phyloP scores from a whole-genome alignment of 2,329 filamentous ascomycete genomes.

The Pseudogymnoascus sp. region DNA sequence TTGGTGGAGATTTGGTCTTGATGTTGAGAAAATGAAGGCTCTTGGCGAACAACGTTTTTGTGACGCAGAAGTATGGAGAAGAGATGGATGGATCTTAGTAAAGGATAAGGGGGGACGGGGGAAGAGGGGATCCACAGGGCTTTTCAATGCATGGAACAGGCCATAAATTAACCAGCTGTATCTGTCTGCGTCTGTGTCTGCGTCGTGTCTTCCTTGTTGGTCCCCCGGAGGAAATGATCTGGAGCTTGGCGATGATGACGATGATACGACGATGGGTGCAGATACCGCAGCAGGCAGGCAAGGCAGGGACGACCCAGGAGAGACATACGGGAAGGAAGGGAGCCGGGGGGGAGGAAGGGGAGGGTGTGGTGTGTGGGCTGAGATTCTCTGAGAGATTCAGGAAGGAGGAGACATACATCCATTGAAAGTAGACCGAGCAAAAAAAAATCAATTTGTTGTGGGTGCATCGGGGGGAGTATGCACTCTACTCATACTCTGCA shows the following conservation, averaged over 20 bases:
- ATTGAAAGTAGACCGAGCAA: not conserved
- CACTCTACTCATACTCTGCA: not conserved
- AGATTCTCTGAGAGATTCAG: not conserved
- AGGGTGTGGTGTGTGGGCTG: not conserved
- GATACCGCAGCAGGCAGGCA: not conserved
- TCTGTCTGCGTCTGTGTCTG: not conserved
- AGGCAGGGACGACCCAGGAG: not conserved
- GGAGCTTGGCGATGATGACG: constrained; percentile 3
- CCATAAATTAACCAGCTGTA: constrained; percentile 3
- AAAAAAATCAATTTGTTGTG: not conserved
- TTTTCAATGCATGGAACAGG: constrained; percentile 1
- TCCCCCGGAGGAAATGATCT: not conserved
- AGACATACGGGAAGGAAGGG: not conserved
- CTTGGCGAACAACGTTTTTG: not conserved
- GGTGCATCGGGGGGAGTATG: not conserved
- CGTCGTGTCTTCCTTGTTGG: not conserved
- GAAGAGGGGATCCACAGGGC: not conserved
- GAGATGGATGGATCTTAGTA: not conserved
- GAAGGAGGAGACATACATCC: not conserved
- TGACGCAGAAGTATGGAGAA: constrained; percentile 2
- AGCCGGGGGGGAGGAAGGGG: not conserved
- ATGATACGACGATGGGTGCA: not conserved
- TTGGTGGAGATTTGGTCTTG: not conserved
- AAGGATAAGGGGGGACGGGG: not conserved
- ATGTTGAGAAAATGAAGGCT: not conserved